These are phyloP conservation scores for Zarea fungicola DNA, from an alignment of 2,329 filamentous ascomycete genomes.

Conservation along the genomic window DNA sequence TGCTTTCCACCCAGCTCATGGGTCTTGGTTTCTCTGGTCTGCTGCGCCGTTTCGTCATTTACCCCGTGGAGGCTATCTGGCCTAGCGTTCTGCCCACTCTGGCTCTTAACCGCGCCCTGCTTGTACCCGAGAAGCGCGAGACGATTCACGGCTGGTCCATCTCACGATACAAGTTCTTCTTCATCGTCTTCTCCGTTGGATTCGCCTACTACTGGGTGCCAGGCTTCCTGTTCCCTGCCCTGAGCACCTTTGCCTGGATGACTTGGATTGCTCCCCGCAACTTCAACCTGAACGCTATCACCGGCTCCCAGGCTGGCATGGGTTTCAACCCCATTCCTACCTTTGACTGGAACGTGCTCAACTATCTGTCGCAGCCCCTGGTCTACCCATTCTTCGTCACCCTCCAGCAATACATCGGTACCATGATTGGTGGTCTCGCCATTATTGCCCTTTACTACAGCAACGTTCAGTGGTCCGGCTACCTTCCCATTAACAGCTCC, in stretches of 20 bases:
- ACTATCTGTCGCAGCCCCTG: slow-evolving; percentile 17
- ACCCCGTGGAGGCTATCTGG: slow-evolving; percentile 10
- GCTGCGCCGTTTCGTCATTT: slow-evolving; percentile 26
- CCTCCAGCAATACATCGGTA: slow-evolving; percentile 8
- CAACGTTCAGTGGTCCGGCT: slow-evolving; percentile 39
- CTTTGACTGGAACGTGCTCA: slow-evolving; percentile 13
- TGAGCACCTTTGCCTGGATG: slow-evolving; percentile 42
- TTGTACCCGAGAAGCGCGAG: slow-evolving; percentile 29
- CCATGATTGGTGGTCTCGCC: slow-evolving; percentile 5
- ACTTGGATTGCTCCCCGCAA: slow-evolving; percentile 42
- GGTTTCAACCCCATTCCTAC: slow-evolving; percentile 13
- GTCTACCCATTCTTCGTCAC: slow-evolving; percentile 11
- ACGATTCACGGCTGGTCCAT: slow-evolving; percentile 37
- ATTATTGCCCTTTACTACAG: slow-evolving; percentile 15
- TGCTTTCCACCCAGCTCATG: slow-evolving; percentile 28
- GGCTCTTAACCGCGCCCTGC: slow-evolving; percentile 9
- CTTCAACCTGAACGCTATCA: slow-evolving; percentile 27
- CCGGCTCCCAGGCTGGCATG: background rate
- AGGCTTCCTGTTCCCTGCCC: slow-evolving; percentile 35
- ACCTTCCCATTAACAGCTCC: slow-evolving; percentile 44
- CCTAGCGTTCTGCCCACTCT: slow-evolving; percentile 24
- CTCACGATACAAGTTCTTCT: slow-evolving; percentile 36
- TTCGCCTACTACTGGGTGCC: slow-evolving; percentile 43
- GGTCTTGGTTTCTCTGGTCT: slow-evolving; percentile 29
- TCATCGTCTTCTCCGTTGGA: slow-evolving; percentile 30